Conservation (phyloP, 2,329 filamentous ascomycete species). For the Ophiostoma sp. region DNA sequence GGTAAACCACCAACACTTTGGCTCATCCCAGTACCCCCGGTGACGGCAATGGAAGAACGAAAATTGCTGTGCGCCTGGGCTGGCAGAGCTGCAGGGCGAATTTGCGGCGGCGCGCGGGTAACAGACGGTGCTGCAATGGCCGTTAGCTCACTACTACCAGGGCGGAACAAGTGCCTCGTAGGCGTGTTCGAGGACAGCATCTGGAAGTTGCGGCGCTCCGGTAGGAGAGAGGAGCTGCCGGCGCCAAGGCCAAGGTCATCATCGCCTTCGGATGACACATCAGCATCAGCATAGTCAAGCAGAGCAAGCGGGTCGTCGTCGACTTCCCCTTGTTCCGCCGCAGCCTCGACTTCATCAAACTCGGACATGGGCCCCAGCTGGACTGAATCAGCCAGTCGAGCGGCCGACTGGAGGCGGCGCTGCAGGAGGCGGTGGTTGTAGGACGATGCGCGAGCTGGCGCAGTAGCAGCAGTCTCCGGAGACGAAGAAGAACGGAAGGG, state of each 20-base stretch:
- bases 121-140: neutral
- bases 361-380: conserved; percentile 33
- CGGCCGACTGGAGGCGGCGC: conserved; percentile 29
- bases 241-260: conserved; percentile 20
- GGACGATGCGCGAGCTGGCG: neutral
- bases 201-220: neutral
- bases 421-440: conserved; percentile 23
- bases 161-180: neutral
- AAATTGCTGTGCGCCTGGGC: neutral
- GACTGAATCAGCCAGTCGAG: conserved; percentile 31
- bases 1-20: neutral
- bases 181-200: conserved; percentile 16
- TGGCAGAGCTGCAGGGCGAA: neutral
- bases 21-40: neutral
- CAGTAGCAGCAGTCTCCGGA: neutral
- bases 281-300: conserved; percentile 10
- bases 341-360: conserved; percentile 30
- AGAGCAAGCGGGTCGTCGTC: neutral
- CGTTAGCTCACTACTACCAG: neutral
- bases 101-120: neutral
- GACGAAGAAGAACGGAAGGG: conserved; percentile 13
- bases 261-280: conserved; percentile 26
- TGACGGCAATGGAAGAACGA: neutral
- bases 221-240: neutral
- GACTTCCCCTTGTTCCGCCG: neutral